These are phyloP conservation scores for Tanacetum coccineum DNA, from an alignment of 129 eudicot species.

Conservation along the genomic window DNA sequence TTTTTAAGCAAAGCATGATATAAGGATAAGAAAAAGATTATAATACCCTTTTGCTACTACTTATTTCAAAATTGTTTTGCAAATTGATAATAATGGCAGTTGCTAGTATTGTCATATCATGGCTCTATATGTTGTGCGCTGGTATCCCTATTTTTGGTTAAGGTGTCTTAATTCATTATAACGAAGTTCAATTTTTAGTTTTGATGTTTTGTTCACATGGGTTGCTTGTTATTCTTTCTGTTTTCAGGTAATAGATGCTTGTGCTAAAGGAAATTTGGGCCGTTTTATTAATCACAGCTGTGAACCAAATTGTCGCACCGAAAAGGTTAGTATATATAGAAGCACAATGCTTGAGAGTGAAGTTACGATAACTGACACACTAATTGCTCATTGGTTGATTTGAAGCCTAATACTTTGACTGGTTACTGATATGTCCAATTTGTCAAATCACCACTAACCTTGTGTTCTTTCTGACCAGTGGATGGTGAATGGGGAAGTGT, in stretches of 20 bases:
- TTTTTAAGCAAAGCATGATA: too few relatives aligned
- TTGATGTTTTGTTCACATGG: background rate
- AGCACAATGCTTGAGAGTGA: slow-evolving; percentile 14
- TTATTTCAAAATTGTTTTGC: too few relatives aligned
- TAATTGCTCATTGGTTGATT: background rate
- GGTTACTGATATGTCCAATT: slow-evolving; percentile 1
- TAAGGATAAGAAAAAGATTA: too few relatives aligned
- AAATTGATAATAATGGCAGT: too few relatives aligned
- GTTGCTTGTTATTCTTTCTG: background rate
- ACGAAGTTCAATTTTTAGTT: background rate
- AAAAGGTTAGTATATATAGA: slow-evolving; percentile 55
- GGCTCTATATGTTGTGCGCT: background rate
- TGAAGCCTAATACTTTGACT: background rate
- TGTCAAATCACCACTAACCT: slow-evolving; percentile 16
- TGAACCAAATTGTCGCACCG: slow-evolving; percentile 96
- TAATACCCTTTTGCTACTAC: too few relatives aligned
- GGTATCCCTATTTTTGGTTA: background rate
- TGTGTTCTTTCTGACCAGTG: slow-evolving; percentile 55
- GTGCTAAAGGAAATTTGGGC: slow-evolving; percentile 94
- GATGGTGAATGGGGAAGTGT: slow-evolving; percentile 99
- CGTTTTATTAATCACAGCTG: slow-evolving; percentile 98
- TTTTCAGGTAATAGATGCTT: slow-evolving; percentile 93
- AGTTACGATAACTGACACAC: slow-evolving; percentile 1
- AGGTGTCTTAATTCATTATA: background rate
- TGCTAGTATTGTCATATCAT: background rate